Conservation (phyloP, 1,284 basidiomycete species). For the Ustilago crameri region DNA sequence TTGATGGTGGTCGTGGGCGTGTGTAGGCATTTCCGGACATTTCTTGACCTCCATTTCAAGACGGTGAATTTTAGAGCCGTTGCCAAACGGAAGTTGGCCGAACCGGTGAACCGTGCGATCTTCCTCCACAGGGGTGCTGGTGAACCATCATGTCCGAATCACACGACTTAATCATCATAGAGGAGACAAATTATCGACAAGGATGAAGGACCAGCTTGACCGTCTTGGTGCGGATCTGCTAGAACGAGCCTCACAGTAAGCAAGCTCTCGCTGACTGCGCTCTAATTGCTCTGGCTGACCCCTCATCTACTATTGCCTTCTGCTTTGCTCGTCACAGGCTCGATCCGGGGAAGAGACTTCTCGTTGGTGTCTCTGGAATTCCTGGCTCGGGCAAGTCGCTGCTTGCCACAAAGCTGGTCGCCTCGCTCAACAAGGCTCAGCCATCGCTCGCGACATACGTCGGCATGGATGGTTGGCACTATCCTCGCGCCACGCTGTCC, state of each 20-base stretch:
- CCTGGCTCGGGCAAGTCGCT: slow-evolving; percentile 87
- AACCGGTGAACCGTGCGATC: slow-evolving; percentile 14
- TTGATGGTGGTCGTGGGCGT: too few relatives aligned
- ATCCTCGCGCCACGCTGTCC: slow-evolving; percentile 72
- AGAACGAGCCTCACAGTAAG: slow-evolving; percentile 14
- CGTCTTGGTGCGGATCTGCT: slow-evolving; percentile 14
- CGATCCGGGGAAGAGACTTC: slow-evolving; percentile 72
- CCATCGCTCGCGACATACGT: slow-evolving; percentile 73
- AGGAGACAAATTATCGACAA: neutral
- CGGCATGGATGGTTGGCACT: slow-evolving; percentile 87
- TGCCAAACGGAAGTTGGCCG: too few relatives aligned
- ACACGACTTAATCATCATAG: too few relatives aligned
- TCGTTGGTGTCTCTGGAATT: slow-evolving; percentile 81
- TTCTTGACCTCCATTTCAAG: slow-evolving; percentile 7
- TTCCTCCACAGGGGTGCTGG: slow-evolving; percentile 8
- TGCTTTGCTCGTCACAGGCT: slow-evolving; percentile 69
- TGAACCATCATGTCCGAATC: too few relatives aligned
- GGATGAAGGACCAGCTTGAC: slow-evolving; percentile 33
- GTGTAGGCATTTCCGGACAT: too few relatives aligned
- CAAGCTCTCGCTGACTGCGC: neutral
- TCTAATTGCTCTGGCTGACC: too few relatives aligned
- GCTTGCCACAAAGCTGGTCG: slow-evolving; percentile 74
- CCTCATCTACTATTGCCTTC: too few relatives aligned
- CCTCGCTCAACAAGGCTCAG: slow-evolving; percentile 44
- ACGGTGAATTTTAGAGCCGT: slow-evolving; percentile 7